Conservation (phyloP, 768 basidiomycete genomes). For the Suillus placidus region DNA sequence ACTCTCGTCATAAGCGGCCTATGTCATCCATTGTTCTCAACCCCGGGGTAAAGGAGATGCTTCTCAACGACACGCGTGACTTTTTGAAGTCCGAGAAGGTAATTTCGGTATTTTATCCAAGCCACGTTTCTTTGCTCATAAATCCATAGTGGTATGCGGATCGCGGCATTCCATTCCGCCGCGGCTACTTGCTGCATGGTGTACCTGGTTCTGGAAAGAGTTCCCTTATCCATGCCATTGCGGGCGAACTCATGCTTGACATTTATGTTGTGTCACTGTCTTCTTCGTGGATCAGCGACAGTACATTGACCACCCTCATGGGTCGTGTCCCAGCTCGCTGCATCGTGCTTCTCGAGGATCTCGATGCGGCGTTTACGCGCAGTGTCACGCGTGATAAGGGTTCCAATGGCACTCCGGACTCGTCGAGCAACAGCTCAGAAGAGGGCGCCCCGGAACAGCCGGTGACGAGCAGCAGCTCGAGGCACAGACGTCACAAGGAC, state of each 20-base stretch:
- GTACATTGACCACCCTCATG: constrained; percentile 84
- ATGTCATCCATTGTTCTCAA: constrained; percentile 86
- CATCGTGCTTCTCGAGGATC: constrained; percentile 87
- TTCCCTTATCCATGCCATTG: constrained; percentile 84
- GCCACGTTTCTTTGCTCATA: constrained; percentile 12
- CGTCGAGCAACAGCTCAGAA: constrained; percentile 35
- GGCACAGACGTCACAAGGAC: constrained; percentile 52
- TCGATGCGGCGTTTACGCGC: constrained; percentile 86
- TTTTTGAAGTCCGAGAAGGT: constrained; percentile 85
- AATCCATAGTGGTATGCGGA: constrained; percentile 81
- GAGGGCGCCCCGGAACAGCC: constrained; percentile 35
- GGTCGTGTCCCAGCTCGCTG: constrained; percentile 83
- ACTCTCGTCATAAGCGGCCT: constrained; percentile 87
- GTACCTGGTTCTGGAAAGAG: constrained; percentile 88
- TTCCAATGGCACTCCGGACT: constrained; percentile 47
- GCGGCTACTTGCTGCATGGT: constrained; percentile 83
- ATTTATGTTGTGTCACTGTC: constrained; percentile 90
- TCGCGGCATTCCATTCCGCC: constrained; percentile 88
- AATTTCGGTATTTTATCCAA: constrained; percentile 20
- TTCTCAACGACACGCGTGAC: constrained; percentile 78
- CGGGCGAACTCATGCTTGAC: constrained; percentile 87
- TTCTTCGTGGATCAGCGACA: constrained; percentile 86
- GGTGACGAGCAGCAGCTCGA: constrained; percentile 41
- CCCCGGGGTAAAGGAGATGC: constrained; percentile 88
- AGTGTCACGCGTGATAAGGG: constrained; percentile 67